These are phyloP conservation scores for Plectosphaerella sp. DNA, from an alignment of 2,329 filamentous ascomycete genomes.

Conservation along the genomic window DNA sequence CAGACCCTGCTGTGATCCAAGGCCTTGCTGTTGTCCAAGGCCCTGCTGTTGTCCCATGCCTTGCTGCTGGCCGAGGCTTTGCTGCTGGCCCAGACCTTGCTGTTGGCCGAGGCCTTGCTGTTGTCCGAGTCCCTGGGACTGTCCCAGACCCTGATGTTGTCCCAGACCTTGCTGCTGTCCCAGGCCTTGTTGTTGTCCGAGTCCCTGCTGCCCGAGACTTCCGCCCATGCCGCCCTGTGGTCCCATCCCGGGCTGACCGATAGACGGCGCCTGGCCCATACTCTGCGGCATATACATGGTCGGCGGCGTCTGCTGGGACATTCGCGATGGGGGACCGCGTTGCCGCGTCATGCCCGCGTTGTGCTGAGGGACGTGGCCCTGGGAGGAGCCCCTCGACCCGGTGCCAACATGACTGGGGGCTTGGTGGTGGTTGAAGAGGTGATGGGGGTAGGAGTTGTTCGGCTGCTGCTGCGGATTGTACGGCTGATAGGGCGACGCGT, in stretches of 20 bases:
- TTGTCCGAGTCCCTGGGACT: conserved; percentile 8
- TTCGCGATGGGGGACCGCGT: conserved; percentile 38
- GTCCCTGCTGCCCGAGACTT: conserved; percentile 4
- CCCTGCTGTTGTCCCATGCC: conserved; percentile 6
- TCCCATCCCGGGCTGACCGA: too few species aligned
- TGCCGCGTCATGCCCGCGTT: conserved; percentile 40
- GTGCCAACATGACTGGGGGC: conserved; percentile 44
- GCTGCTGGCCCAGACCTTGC: conserved; percentile 9
- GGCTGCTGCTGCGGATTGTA: conserved; percentile 49
- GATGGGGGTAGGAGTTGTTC: conserved; percentile 43
- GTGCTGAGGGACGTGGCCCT: conserved; percentile 34
- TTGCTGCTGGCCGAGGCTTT: conserved; percentile 7
- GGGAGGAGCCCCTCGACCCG: conserved; percentile 35
- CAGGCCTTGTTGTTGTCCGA: conserved; percentile 7
- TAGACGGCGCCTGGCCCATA: conserved; percentile 7
- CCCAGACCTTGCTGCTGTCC: conserved; percentile 7
- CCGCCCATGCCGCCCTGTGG: too few species aligned
- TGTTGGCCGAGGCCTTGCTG: conserved; percentile 9
- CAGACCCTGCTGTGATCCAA: conserved; percentile 7
- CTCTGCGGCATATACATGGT: conserved; percentile 29
- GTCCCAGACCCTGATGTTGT: conserved; percentile 9
- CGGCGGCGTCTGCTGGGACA: conserved; percentile 29
- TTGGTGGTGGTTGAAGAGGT: conserved; percentile 38
- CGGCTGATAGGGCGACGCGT: conserved; percentile 50
- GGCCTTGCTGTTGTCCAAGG: conserved; percentile 8